Base-by-base conservation (phyloP, 208 protist genomes). In the Lotmaria passim region DNA sequence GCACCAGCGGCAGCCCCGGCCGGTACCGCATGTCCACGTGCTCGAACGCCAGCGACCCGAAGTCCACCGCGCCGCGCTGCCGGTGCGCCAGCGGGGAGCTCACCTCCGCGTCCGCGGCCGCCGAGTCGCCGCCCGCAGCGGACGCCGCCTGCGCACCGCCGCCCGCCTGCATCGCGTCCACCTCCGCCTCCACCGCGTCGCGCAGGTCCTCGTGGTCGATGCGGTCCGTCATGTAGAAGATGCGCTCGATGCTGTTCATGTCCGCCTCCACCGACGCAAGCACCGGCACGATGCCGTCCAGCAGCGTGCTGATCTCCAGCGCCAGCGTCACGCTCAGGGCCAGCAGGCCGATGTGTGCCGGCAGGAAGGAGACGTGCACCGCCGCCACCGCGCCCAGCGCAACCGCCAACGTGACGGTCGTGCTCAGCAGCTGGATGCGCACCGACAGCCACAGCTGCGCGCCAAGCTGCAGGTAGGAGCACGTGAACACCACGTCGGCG, bases 341-440 rank as follows among this genome's bases (percentile, higher is more conserved):
- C 14, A 94, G 31, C 15, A 91, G 60, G 4, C 81, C 85, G 7
- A 87, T 36, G 64, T 83, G 66, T 10, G 62, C 61, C 24, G 28
- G 60, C n/a, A 61, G 41, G 38, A 70, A 78, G 0, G 52, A 33
- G 11, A 75, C 55, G 43, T 79, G 61, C 46, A 48, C 57, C 15
- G 80, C 47, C 12, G 89, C 43, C 14, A 90, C 82, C 19, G 79
- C 87, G 26, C 73, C 12, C 6, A 75, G 43, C 23, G 83, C 78
- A 2, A 93, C 8, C 8, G 63, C 51, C 19, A 69, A 80, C 2
- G 87, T 71, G 3, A 98, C 68, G 23, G 82, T 19, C 48, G 68
- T 90, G 56, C 87, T 93, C n/a, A 98, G 60, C 3, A 90, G 66
- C 71, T 98, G 92, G 5, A 98, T 64, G 8, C 97, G 81, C 17